A percentile compares a stretch with the other conserved stretches of the same genome.
phyloP scores from a whole-genome alignment of 163 green algal species.

The Chlamydomonas reinhardtii region DNA sequence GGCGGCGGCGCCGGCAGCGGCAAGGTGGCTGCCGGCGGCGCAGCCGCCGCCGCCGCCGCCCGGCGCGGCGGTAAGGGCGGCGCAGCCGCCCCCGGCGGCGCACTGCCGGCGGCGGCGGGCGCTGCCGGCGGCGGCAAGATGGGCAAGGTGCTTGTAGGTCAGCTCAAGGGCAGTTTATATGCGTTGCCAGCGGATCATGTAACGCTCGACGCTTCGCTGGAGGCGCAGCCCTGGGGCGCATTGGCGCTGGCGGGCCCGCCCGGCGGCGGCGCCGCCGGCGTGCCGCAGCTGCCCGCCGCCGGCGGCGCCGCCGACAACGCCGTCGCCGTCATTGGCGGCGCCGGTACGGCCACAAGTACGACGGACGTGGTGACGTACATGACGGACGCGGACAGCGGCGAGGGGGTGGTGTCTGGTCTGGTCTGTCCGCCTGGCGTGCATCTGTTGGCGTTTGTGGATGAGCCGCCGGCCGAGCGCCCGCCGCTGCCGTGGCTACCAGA shows the following conservation, averaged over 20 bases:
- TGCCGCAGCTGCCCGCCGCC: conserved; percentile 17
- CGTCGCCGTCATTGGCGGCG: not conserved
- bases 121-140: not conserved
- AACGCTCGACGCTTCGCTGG: conserved; percentile 49
- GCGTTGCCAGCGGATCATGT: conserved; percentile 70
- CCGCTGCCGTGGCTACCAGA: conserved; percentile 15
- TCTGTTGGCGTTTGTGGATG: not conserved
- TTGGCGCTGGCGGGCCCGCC: not conserved
- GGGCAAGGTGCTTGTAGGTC: conserved; percentile 63
- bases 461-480: not conserved
- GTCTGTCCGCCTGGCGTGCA: conserved; percentile 48
- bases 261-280: not conserved
- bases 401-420: conserved; percentile 45
- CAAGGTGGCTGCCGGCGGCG: not conserved
- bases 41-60: not conserved
- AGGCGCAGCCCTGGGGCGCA: conserved; percentile 1
- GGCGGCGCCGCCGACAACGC: not conserved
- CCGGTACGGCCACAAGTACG: not conserved
- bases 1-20: not conserved
- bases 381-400: not conserved
- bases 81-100: not conserved
- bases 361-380: conserved; percentile 33
- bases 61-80: not conserved
- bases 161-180: conserved; percentile 69
- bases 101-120: not conserved